Conservation (phyloP, 2,329 filamentous ascomycete species). For the Sclerotinia spermophila region DNA sequence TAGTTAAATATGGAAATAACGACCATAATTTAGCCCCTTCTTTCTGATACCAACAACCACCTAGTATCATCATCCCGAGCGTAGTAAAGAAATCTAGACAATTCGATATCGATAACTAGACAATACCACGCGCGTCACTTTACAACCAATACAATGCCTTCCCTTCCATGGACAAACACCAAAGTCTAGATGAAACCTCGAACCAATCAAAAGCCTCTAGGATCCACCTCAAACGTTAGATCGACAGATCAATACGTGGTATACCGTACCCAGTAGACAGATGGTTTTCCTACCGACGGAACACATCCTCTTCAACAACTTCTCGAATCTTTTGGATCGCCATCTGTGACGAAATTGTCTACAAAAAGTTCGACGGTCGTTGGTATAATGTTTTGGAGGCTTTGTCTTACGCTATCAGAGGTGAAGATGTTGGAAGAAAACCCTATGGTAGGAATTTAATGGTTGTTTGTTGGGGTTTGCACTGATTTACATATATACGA, state of each 20-base stretch:
- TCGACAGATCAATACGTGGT: neutral
- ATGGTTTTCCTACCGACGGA: neutral
- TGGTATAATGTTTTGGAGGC: neutral
- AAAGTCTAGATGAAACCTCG: neutral
- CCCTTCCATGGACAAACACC: neutral
- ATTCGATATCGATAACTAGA: neutral
- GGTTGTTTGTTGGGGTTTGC: neutral
- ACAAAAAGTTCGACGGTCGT: rapidly evolving
- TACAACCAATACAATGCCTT: neutral
- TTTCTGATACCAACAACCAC: too few species aligned
- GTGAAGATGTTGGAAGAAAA: neutral
- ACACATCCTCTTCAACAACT: neutral
- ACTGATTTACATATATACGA: neutral
- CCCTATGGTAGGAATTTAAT: neutral
- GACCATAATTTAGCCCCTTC: too few species aligned
- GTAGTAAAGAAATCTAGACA: neutral
- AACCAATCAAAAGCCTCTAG: neutral
- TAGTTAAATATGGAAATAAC: too few species aligned
- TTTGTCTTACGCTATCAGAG: neutral
- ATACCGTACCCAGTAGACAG: neutral
- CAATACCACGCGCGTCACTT: neutral
- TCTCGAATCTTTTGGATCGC: neutral
- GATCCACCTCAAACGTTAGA: neutral
- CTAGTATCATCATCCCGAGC: neutral
- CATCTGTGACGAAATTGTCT: neutral